Base-by-base conservation (phyloP, 331 rosid species). In the Prunus yedoensis region DNA sequence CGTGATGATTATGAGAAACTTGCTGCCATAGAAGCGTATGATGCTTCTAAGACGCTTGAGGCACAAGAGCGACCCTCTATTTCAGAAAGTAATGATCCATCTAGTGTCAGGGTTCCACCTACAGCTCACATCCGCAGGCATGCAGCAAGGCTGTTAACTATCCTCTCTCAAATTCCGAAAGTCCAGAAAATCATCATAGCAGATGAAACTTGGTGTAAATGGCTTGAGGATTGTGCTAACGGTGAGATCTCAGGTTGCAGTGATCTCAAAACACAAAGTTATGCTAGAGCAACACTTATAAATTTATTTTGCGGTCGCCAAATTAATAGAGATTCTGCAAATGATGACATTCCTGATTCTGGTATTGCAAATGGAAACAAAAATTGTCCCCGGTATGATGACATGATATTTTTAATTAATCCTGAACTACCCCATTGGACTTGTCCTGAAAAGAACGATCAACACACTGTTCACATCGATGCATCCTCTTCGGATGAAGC, bases 201-300 rank as follows among this genome's bases (percentile, higher is more conserved):
- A 10, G 97, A 94, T 77, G 78, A 86, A 81, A 75, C 79, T 61
- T 89, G 94, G 93, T 87, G 92, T 74, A 81, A 81, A 35, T 94
- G 99, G 99, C 99, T 94, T 71, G 97, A 90, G 80, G 88, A 83
- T 74, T 92, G 99, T 87, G 99, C 97, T 74, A 80, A 85, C 74
- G 99, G 99, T 71, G 85, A 77, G 81, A 88, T 89, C 70, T 83
- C 93, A 8, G 99, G 99, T 71, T 94, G 99, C 91, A 88, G 54
- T 83, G 99, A 94, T 82, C 96, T 74, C 69, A 94, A 94, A 86
- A 71, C 79, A 21, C 97, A 84, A 84, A 94, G 99, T 75, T 94
- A 90, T 87, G 96, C 99, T 73, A 88, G 99, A 82, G 91, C 93
- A 73, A 75, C 90, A 4, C 88, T 94, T 21, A 62, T 89, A 73